phyloP scores from a whole-genome alignment of 148 eudicot genomes.

The Rheum nobile region DNA sequence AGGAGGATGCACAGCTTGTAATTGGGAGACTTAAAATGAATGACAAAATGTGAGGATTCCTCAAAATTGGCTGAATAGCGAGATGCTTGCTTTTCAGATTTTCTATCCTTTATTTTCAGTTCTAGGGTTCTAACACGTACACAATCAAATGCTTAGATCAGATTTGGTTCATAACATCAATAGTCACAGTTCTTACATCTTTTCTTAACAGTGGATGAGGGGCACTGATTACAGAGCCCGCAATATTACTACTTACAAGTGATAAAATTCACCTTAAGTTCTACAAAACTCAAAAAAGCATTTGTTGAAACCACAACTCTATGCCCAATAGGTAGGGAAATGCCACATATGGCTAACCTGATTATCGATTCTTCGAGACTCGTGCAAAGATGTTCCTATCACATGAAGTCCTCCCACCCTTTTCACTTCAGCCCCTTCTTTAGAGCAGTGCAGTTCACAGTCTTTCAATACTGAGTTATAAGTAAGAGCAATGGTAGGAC shows the following conservation, averaged over 20 bases:
- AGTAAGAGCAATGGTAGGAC: conserved; percentile 78
- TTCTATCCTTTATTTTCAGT: too few relatives aligned
- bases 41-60: too few relatives aligned
- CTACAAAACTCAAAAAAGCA: not conserved
- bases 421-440: conserved; percentile 90
- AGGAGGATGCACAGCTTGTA: too few relatives aligned
- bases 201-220: not conserved
- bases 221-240: not conserved
- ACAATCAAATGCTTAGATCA: not conserved
- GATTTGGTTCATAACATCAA: not conserved
- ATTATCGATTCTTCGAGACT: conserved; percentile 96
- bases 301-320: not conserved
- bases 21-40: too few relatives aligned
- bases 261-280: not conserved
- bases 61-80: too few relatives aligned
- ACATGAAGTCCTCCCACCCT: conserved; percentile 98
- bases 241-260: not conserved
- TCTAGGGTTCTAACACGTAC: too few relatives aligned
- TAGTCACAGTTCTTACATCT: not conserved
- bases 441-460: conserved; percentile 73
- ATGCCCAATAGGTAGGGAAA: conserved; percentile 1
- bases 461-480: conserved; percentile 62
- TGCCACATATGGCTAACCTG: conserved; percentile 40
- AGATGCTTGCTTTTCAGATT: too few relatives aligned
- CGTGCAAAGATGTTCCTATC: conserved; percentile 95